Base-by-base conservation (phyloP, 2,329 filamentous ascomycete genomes). In the Rosellinia necatrix region DNA sequence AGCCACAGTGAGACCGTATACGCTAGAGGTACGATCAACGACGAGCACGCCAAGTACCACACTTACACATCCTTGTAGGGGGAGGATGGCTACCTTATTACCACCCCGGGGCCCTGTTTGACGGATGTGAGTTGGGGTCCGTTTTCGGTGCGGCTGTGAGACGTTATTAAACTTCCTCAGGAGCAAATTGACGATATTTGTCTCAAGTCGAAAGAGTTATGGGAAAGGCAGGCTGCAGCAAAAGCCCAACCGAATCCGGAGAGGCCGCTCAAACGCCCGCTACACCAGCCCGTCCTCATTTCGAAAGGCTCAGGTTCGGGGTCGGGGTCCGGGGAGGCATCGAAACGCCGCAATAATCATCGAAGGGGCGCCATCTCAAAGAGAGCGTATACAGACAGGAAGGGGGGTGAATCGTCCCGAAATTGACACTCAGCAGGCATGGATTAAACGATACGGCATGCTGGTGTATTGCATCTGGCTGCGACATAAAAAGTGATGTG, bases 101-200 rank as follows among this genome's bases (percentile, higher is more conserved):
- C 78, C 25, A 84, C 81, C 2, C 80, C 81, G 6, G 82, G 82
- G 29, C 74, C 77, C 51, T 85, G 81, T 66, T 69, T 85, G 62
- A 83, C 81, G 63, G 82, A 86, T 74, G 82, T 85, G 71, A 78
- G 81, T 54, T 53, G 50, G 48, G 46, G 27, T 34, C 40, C 37
- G 15, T 43, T 49, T 51, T 55, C 34, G 32, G 30, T 43, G 50
- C 47, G 49, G 50, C 32, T 44, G 29, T 32, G 24, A 37, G 43
- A 47, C 37, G 49, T 32, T 54, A 49, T 61, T 58, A 49, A 61
- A 53, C 43, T 53, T 24, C 35, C 53, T 51, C 64, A 85, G 82
- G 82, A 84, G 71, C 82, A 85, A 75, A 85, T 85, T 61, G 81
- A 85, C 65, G 82, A 85, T 64, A 83, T 85, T 52, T 85, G 82